Percentiles rank a stretch among this genome's conserved stretches.
These are phyloP conservation scores for Linnemannia zychae DNA, from an alignment of 192 early-diverging fungal species.

Conservation along the genomic window DNA sequence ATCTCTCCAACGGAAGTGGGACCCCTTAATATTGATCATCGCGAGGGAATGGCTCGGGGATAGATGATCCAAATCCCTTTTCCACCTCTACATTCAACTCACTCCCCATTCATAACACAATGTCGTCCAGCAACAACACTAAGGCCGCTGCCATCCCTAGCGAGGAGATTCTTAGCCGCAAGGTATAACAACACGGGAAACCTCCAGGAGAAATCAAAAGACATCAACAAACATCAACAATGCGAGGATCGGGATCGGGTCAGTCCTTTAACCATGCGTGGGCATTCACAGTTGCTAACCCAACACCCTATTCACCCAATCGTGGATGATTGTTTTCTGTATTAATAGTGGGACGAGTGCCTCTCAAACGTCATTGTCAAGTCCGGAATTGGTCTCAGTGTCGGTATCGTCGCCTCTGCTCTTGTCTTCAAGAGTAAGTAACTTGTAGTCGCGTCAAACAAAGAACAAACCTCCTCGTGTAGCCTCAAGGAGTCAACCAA, in stretches of 20 bases:
- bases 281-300: background rate
- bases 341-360: constrained; percentile 84
- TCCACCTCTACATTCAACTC: background rate
- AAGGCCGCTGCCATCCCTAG: constrained; percentile 59
- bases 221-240: background rate
- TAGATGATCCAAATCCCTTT: background rate
- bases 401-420: constrained; percentile 90
- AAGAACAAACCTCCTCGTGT: background rate
- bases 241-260: background rate
- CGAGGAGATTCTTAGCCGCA: constrained; percentile 60
- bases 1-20: background rate
- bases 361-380: constrained; percentile 87
- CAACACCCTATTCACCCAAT: too few relatives aligned
- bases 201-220: background rate
- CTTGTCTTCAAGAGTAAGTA: constrained; percentile 87
- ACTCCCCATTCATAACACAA: background rate
- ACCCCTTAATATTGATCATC: background rate
- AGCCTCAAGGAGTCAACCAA: background rate
- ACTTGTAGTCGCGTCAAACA: background rate
- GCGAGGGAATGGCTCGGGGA: background rate
- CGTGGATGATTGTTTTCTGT: background rate
- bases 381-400: constrained; percentile 83
- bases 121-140: constrained; percentile 30
- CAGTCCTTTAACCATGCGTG: background rate
- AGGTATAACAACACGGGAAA: constrained; percentile 13